Percentiles rank a stretch among this genome's conserved stretches.
Evolutionary conservation across 2,329 filamentous ascomycete species (phyloP).

Genomic region (Ambrosiella beaveri): DNA sequence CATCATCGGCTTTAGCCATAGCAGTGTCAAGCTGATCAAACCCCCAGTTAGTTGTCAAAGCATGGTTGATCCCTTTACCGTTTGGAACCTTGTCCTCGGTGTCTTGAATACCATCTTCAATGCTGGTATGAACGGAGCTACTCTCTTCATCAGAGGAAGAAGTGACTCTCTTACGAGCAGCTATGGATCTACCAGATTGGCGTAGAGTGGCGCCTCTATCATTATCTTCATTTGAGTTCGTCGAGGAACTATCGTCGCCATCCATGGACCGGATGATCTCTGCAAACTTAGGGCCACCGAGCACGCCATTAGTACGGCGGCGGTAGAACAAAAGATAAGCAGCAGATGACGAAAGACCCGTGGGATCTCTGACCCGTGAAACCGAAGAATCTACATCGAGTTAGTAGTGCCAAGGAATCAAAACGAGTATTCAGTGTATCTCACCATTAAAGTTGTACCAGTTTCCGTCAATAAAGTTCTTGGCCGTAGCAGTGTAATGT

Average conservation of each 20-base stretch:
- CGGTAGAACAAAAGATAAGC: constrained; percentile 96
- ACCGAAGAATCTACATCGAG: constrained; percentile 54
- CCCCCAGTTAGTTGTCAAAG: constrained; percentile 27
- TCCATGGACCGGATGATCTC: constrained; percentile 50
- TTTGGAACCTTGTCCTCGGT: constrained; percentile 17
- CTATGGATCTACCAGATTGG: background rate
- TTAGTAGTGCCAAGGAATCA: background rate
- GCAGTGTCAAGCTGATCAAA: constrained; percentile 25
- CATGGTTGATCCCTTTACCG: constrained; percentile 18
- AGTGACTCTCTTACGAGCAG: background rate
- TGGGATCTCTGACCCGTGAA: constrained; percentile 39
- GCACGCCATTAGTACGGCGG: constrained; percentile 44
- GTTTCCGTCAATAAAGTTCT: constrained; percentile 72
- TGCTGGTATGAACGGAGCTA: constrained; percentile 25
- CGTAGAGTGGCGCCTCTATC: background rate
- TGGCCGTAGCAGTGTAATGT: constrained; percentile 88
- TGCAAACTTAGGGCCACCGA: constrained; percentile 63
- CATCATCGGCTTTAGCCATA: constrained; percentile 11
- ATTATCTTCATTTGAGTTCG: constrained; percentile 50
- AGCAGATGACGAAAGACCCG: constrained; percentile 50
- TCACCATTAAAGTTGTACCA: constrained; percentile 97
- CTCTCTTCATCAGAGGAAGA: constrained; percentile 17
- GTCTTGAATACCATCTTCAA: constrained; percentile 31
- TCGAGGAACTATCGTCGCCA: constrained; percentile 30
- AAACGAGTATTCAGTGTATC: constrained; percentile 18